These are phyloP conservation scores for Lasiosphaeria miniovina DNA, from an alignment of 495 filamentous ascomycete genomes.

Conservation along the genomic window DNA sequence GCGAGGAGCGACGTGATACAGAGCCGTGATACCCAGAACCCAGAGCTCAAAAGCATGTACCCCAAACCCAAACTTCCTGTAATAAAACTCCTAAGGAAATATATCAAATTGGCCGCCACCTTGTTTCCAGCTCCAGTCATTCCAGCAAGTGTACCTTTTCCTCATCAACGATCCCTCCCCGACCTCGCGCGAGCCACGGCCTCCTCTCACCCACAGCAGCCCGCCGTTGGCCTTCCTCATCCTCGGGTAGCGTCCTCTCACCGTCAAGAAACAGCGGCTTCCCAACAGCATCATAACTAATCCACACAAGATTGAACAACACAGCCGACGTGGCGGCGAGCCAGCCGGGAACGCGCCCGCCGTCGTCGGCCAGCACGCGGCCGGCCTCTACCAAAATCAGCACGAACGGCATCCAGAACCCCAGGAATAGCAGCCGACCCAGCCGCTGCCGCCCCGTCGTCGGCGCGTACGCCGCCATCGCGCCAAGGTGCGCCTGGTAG, in stretches of 20 bases:
- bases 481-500: slow-evolving; percentile 66
- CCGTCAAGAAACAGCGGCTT: slow-evolving; percentile 77
- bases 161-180: neutral
- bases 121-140: neutral
- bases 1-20: too few species aligned
- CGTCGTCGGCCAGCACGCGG: slow-evolving; percentile 53
- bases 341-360: slow-evolving; percentile 68
- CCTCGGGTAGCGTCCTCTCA: slow-evolving; percentile 62
- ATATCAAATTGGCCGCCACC: too few species aligned
- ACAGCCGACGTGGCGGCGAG: slow-evolving; percentile 44
- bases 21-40: too few species aligned
- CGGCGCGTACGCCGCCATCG: slow-evolving; percentile 63
- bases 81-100: too few species aligned
- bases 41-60: too few species aligned
- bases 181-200: neutral
- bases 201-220: slow-evolving; percentile 5
- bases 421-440: slow-evolving; percentile 59
- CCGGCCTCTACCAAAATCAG: slow-evolving; percentile 27
- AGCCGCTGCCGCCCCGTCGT: slow-evolving; percentile 64
- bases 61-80: too few species aligned
- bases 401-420: slow-evolving; percentile 60
- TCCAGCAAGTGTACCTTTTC: slow-evolving; percentile 12
- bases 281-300: slow-evolving; percentile 68
- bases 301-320: slow-evolving; percentile 62
- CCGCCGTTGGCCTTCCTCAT: slow-evolving; percentile 7